Conservation (phyloP, 129 eudicot species). For the Centella asiatica region DNA sequence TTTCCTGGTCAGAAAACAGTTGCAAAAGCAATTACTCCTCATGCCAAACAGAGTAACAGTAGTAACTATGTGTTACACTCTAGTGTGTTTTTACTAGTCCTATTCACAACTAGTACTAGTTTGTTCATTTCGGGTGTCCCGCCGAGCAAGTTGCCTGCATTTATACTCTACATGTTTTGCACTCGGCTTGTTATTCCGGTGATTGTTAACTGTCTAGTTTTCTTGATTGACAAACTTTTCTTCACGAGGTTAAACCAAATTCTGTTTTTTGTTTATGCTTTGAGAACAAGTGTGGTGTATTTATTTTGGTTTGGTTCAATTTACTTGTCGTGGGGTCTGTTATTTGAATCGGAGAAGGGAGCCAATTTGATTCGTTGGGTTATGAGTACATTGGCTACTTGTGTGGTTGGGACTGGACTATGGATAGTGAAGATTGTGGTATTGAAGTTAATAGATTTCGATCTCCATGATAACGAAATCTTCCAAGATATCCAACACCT, state of each 20-base stretch:
- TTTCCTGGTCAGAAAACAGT: no score
- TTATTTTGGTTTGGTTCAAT: constrained; percentile 29
- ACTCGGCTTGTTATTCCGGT: neutral
- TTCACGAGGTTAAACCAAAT: constrained; percentile 5
- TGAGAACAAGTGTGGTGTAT: constrained; percentile 16
- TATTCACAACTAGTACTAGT: no score
- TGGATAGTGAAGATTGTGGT: constrained; percentile 33
- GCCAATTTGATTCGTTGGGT: constrained; percentile 9
- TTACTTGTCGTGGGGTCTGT: constrained; percentile 23
- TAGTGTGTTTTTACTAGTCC: no score
- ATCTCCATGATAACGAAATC: constrained; percentile 31
- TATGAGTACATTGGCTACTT: constrained; percentile 20
- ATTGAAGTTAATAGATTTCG: constrained; percentile 21
- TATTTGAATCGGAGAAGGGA: constrained; percentile 9
- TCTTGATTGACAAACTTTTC: neutral
- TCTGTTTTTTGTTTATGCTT: constrained; percentile 29
- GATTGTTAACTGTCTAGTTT: neutral
- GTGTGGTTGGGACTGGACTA: constrained; percentile 24
- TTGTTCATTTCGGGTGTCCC: no score
- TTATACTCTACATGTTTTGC: neutral
- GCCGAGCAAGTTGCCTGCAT: neutral
- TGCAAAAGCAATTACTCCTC: no score
- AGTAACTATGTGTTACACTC: no score
- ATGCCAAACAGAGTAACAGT: no score
- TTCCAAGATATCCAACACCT: constrained; percentile 30